Evolutionary conservation across 23 red algal species (phyloP).

Genomic region (Gracilaria domingensis): DNA sequence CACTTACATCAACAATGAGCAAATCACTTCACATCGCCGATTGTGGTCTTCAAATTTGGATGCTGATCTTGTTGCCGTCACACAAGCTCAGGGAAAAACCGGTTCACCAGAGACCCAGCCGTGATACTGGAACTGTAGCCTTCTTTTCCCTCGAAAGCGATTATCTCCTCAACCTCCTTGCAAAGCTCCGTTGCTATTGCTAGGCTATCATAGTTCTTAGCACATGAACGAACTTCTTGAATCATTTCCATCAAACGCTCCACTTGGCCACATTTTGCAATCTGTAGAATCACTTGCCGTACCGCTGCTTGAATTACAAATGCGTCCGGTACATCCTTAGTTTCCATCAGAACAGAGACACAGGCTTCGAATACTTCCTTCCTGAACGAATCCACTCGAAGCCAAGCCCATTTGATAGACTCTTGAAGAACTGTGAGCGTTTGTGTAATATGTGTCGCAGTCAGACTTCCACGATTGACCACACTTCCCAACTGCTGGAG

Average conservation of each 20-base stretch:
- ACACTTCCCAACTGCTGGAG: neutral
- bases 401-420: conserved; percentile 31
- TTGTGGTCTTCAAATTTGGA: too few species aligned
- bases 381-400: conserved; percentile 25
- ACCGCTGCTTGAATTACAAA: neutral
- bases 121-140: neutral
- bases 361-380: conserved; percentile 17
- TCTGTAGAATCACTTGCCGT: neutral
- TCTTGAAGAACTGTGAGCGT: conserved; percentile 19
- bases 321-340: neutral
- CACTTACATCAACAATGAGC: too few species aligned
- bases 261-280: conserved; percentile 19
- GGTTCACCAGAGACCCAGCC: neutral
- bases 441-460: neutral
- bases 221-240: neutral
- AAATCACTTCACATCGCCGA: too few species aligned
- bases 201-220: neutral
- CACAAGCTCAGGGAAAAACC: conserved; percentile 12
- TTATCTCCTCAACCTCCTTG: conserved; percentile 21
- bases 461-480: neutral
- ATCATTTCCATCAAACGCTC: conserved; percentile 9
- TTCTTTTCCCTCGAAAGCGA: neutral
- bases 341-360: conserved; percentile 13
- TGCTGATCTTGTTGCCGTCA: neutral
- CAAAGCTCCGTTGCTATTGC: neutral